phyloP scores from a whole-genome alignment of 176 grass and related monocot genomes.

The Lolium perenne region DNA sequence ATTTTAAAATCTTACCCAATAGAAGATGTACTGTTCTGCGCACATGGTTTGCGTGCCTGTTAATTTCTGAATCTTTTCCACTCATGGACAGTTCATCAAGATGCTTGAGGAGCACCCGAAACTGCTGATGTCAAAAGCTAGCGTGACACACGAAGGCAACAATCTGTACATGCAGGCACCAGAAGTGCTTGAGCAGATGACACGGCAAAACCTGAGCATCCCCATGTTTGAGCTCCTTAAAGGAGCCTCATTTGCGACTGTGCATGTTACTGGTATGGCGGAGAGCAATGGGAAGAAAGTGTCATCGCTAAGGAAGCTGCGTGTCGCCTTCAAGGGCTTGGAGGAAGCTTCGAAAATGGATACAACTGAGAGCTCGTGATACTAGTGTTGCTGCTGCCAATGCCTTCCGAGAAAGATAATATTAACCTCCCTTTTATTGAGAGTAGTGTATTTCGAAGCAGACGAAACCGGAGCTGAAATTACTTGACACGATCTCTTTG shows the following conservation, averaged over 20 bases:
- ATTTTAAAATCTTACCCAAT: background rate
- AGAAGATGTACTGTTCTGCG: background rate
- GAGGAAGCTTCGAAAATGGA: conserved; percentile 67
- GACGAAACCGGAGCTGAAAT: conserved; percentile 9
- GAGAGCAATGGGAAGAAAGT: conserved; percentile 78
- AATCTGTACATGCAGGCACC: conserved; percentile 96
- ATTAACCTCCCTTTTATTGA: conserved; percentile 33
- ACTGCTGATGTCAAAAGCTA: conserved; percentile 72
- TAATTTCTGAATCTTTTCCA: conserved; percentile 29
- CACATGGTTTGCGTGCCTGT: background rate
- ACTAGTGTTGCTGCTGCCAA: background rate
- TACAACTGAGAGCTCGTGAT: conserved; percentile 44
- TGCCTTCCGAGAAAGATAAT: conserved; percentile 3
- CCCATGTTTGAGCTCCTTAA: conserved; percentile 74
- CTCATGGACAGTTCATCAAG: conserved; percentile 78
- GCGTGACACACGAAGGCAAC: conserved; percentile 72
- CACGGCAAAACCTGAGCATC: conserved; percentile 63
- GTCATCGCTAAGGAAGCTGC: conserved; percentile 78
- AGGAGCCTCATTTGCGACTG: conserved; percentile 48
- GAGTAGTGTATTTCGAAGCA: conserved; percentile 25
- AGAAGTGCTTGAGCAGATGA: conserved; percentile 86
- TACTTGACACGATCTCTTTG: background rate
- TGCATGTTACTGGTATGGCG: conserved; percentile 68
- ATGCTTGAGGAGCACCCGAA: conserved; percentile 68
- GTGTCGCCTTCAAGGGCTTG: conserved; percentile 67